Base-by-base conservation (phyloP, 805 yeast species). In the Huiozyma sinensis region DNA sequence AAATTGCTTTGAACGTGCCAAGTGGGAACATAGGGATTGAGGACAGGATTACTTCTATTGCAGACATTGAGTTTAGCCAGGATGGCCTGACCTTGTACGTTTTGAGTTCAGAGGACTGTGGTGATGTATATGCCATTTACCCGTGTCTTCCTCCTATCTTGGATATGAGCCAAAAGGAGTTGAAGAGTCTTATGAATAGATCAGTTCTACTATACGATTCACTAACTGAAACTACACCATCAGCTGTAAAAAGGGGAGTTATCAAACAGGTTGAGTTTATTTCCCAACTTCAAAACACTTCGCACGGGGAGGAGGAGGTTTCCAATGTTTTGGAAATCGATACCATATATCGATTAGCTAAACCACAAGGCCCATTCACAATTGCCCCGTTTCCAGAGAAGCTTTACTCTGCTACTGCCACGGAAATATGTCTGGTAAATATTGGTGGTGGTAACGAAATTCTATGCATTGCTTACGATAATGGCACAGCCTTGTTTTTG, bases 111-210 rank as follows among this genome's bases (percentile, higher is more conserved):
- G 55, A 63, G 7, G 82, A 77, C 43, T 78, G 81, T 12, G 56
- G 58, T 10, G 84, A 82, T 49, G 47, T 83, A 1, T 80, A 71
- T 52, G 65, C 73, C 1, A 61, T 83, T 3, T 76, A 72, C 49
- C 92, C 92, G n/a, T 80, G 79, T 56, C 52, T 75, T 17, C 86
- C 89, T 0, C 35, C 50, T 7, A 38, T 33, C 7, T 29, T 55
- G 6, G 29, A 36, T 6, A 28, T 55, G 8, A 28, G 38, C 6
- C 30, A 42, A 30, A 47, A 57, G 1, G 58, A 65, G 28, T 51
- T 77, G 28, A 62, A 66, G 1, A 44, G 47, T 0, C 44, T 58
- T 10, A 44, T 64, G 28, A 52, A 63, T 33, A 52, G 55, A 24
- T 55, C 61, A 1, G 44, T 58, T 12, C 52, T 61, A 13, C 46